A percentile compares a stretch with the other conserved stretches of the same genome.
Evolutionary conservation across 2,329 filamentous ascomycete species (phyloP).

Genomic region (Cladophialophora chaetospira): DNA sequence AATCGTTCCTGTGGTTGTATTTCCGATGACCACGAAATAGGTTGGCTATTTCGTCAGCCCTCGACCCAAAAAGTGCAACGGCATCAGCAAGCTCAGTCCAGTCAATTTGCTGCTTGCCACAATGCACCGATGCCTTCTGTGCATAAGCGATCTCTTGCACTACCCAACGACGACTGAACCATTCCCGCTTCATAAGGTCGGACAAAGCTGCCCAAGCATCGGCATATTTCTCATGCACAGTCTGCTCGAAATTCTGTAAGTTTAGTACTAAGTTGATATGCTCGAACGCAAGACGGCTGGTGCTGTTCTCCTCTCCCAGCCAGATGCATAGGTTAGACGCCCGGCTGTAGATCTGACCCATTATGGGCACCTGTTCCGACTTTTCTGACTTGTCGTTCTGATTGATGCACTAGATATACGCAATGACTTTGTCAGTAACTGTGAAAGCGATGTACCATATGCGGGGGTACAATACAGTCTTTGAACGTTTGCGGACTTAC

Average conservation of each 20-base stretch:
- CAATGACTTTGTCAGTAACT: slow-evolving; percentile 19
- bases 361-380: slow-evolving; percentile 29
- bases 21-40: neutral
- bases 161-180: slow-evolving; percentile 14
- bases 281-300: slow-evolving; percentile 18
- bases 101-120: slow-evolving; percentile 4
- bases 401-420: slow-evolving; percentile 33
- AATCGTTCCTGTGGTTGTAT: slow-evolving; percentile 15
- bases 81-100: slow-evolving; percentile 13
- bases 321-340: slow-evolving; percentile 15
- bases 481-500: too few species aligned
- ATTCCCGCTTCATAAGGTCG: slow-evolving; percentile 20
- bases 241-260: slow-evolving; percentile 20
- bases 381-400: slow-evolving; percentile 32
- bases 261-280: slow-evolving; percentile 23
- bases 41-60: neutral
- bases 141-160: slow-evolving; percentile 22
- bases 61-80: slow-evolving; percentile 7
- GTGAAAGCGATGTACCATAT: neutral
- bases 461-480: too few species aligned
- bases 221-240: slow-evolving; percentile 1
- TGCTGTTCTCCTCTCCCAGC: slow-evolving; percentile 11
- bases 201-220: slow-evolving; percentile 17
- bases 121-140: slow-evolving; percentile 9
- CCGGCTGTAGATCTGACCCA: slow-evolving; percentile 22